Percentiles rank a stretch among this genome's conserved stretches.
phyloP scores from a whole-genome alignment of 1,284 basidiomycete species.

The Takashimella koratensis region DNA sequence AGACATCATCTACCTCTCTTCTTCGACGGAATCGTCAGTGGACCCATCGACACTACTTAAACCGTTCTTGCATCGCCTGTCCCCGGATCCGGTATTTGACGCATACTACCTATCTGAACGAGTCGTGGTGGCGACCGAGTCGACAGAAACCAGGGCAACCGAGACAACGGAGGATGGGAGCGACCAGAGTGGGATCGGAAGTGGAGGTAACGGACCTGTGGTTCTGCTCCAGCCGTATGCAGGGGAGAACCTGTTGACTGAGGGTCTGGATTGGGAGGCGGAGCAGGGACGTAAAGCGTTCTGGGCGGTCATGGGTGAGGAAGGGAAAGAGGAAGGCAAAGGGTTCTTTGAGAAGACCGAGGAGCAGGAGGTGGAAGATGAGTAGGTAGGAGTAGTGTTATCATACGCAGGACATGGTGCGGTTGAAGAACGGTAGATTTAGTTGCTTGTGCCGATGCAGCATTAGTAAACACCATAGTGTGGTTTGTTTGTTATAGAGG shows the following conservation, averaged over 20 bases:
- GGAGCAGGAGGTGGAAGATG: conserved; percentile 50
- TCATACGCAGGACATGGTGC: not conserved
- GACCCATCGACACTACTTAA: conserved; percentile 7
- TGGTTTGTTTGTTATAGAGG: not conserved
- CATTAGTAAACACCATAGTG: not conserved
- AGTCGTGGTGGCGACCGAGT: not conserved
- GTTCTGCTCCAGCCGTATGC: conserved; percentile 31
- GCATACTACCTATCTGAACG: conserved; percentile 24
- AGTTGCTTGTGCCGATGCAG: not conserved
- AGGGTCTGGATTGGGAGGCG: conserved; percentile 44
- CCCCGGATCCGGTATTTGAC: conserved; percentile 21
- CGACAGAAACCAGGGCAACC: not conserved
- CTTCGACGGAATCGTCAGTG: not conserved
- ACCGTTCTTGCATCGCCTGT: conserved; percentile 27
- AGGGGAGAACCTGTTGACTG: conserved; percentile 29
- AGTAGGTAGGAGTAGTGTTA: conserved; percentile 55
- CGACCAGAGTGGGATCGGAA: not conserved
- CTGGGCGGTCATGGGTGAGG: conserved; percentile 23
- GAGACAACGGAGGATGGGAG: not conserved
- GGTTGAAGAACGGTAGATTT: not conserved
- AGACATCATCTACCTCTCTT: conserved; percentile 50
- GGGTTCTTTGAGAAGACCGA: conserved; percentile 55
- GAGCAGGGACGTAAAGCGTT: conserved; percentile 36
- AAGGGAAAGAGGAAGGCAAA: conserved; percentile 16
- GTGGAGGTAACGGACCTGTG: not conserved